Percentiles rank a stretch among this genome's conserved stretches.
Evolutionary conservation across 2,329 filamentous ascomycete species (phyloP).

Genomic region (Bipolaris zeicola): DNA sequence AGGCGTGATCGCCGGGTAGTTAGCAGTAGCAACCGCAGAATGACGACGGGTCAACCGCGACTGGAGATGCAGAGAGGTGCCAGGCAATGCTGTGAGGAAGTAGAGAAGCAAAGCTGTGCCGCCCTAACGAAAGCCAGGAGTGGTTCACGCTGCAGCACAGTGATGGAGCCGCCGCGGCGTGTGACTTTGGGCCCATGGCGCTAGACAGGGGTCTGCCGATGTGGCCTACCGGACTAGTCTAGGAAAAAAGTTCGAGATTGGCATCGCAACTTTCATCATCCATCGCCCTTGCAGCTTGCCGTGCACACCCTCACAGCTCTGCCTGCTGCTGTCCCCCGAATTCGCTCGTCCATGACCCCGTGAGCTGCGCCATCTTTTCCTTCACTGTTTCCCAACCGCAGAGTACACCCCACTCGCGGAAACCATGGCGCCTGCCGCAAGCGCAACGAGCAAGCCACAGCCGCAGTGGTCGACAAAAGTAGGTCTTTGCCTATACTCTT

Average conservation of each 20-base stretch:
- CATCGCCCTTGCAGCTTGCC: conserved; percentile 5
- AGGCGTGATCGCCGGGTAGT: conserved; percentile 34
- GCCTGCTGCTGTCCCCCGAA: not conserved
- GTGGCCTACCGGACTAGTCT: conserved; percentile 17
- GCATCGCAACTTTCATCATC: conserved; percentile 11
- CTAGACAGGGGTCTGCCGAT: conserved; percentile 18
- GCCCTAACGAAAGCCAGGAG: conserved; percentile 34
- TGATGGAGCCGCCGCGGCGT: conserved; percentile 28
- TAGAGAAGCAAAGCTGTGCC: conserved; percentile 35
- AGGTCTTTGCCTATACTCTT: not conserved
- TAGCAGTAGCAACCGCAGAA: conserved; percentile 34
- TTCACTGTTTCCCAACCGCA: not conserved
- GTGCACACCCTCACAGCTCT: conserved; percentile 1
- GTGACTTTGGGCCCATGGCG: conserved; percentile 20
- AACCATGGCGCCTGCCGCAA: conserved; percentile 49
- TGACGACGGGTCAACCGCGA: conserved; percentile 19
- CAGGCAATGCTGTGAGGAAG: conserved; percentile 16
- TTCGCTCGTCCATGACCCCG: not conserved
- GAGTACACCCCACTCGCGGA: not conserved
- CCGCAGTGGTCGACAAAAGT: conserved; percentile 74
- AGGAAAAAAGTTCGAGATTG: conserved; percentile 17
- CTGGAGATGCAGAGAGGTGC: conserved; percentile 31
- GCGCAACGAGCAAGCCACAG: conserved; percentile 53
- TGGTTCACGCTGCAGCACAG: conserved; percentile 25
- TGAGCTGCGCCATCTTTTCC: conserved; percentile 12